Conservation (phyloP, 176 grass and related monocot species). For the Carex pumila region DNA sequence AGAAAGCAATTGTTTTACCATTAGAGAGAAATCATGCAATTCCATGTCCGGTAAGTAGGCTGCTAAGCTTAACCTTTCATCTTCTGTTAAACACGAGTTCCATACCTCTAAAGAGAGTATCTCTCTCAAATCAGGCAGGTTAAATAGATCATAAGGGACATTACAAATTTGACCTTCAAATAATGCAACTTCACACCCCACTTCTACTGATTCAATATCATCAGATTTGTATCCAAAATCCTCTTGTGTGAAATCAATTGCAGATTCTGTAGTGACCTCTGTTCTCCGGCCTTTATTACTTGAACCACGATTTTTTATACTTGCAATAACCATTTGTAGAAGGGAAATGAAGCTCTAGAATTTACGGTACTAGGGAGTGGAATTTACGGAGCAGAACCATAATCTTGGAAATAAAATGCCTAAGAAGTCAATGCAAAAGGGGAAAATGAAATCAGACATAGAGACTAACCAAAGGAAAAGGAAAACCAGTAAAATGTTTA, state of each 20-base stretch:
- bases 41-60: constrained; percentile 75
- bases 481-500: constrained; percentile 6
- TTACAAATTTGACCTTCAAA: constrained; percentile 46
- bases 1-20: constrained; percentile 55
- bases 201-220: constrained; percentile 40
- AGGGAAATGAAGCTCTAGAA: background rate
- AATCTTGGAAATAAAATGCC: constrained; percentile 22
- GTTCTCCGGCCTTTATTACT: background rate
- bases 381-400: background rate
- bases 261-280: constrained; percentile 1
- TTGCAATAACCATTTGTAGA: constrained; percentile 62
- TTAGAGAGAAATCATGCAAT: constrained; percentile 33
- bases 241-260: constrained; percentile 33
- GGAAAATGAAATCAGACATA: background rate
- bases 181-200: constrained; percentile 53
- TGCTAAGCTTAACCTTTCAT: constrained; percentile 58
- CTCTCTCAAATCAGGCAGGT: constrained; percentile 46
- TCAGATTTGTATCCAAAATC: constrained; percentile 37
- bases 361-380: constrained; percentile 18
- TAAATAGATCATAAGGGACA: constrained; percentile 78
- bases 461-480: background rate
- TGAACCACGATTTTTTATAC: constrained; percentile 13
- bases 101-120: constrained; percentile 72
- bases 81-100: constrained; percentile 74
- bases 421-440: background rate